Evolutionary conservation across 108 stramenopile species (phyloP), one percentile per base, ranked within the genome.

Genomic region (Schizochytrium sp.): DNA sequence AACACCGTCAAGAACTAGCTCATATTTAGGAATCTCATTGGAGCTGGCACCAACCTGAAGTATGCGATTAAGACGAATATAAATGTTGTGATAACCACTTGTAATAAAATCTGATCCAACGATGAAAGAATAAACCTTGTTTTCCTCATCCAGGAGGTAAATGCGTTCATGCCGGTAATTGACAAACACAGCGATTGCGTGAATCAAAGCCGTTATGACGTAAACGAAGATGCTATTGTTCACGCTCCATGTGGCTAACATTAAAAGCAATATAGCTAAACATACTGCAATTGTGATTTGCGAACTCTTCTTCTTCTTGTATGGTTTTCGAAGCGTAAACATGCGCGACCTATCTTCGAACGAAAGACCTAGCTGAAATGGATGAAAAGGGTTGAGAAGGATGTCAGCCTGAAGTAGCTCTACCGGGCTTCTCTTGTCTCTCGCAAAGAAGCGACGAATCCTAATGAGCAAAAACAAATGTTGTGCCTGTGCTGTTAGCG

Each of bases 91-190:
- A 3, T 83, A 83, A 0, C 28, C 76, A 53, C 76, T 55, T 5
- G 76, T 83, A 8, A 49, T 40, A 1, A 47, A 55, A n/a, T 55
- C 5, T n/a, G 76, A 53, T 12, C 76, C 76, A 1, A 83, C 76
- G 10, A 83, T 55, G 2, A 83, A 83, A 8, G 76, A 83, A 2
- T 83, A 83, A 47, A 53, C 3, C 40, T 49, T 83, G 47, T 49
- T 83, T 38, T 55, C 76, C 76, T 83, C 76, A 42, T 83, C 76
- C 2, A 83, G 76, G 5, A 83, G 47, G 53, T 83, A 83, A 2
- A 83, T 83, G 50, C 76, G 76, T 2, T 83, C 76, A 53, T 83
- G 47, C 19, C 76, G 47, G 76, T 83, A 83, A 53, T 83, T 83
- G 47, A 83, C 15, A 10, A 40, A 55, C 28, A 83, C 28, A n/a